Evolutionary conservation across 805 yeast species (phyloP).

Genomic region (Kuraishia hungarica): DNA sequence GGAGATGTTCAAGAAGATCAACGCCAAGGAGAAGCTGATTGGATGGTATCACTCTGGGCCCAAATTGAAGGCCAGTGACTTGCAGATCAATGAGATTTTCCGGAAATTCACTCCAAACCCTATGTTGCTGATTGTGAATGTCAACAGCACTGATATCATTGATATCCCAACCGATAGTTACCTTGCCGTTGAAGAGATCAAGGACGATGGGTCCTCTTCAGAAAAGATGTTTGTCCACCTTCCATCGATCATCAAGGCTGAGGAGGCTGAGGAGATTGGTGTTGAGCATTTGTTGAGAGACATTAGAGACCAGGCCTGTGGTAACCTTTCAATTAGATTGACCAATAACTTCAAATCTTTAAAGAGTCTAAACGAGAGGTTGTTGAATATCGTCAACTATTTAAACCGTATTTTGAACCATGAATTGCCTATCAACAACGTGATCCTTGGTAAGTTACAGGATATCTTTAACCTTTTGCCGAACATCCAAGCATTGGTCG

Average conservation of each 20-base stretch:
- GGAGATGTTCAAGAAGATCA: constrained; percentile 95
- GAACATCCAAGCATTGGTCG: constrained; percentile 30
- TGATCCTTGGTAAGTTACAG: constrained; percentile 85
- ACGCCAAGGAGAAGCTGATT: constrained; percentile 89
- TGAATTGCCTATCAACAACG: constrained; percentile 80
- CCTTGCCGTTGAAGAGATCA: constrained; percentile 87
- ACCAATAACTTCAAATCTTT: constrained; percentile 86
- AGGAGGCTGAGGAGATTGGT: constrained; percentile 98
- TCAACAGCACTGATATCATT: constrained; percentile 64
- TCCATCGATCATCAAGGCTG: constrained; percentile 90
- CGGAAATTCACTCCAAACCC: constrained; percentile 78
- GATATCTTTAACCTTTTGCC: constrained; percentile 92
- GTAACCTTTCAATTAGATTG: constrained; percentile 76
- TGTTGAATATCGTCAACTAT: constrained; percentile 70
- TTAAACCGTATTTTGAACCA: constrained; percentile 64
- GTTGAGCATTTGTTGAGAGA: constrained; percentile 94
- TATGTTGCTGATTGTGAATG: constrained; percentile 82
- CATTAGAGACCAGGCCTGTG: constrained; percentile 94
- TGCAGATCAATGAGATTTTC: constrained; percentile 85
- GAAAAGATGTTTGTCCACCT: constrained; percentile 90
- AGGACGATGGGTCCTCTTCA: constrained; percentile 90
- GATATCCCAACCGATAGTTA: constrained; percentile 97
- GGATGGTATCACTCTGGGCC: constrained; percentile 99
- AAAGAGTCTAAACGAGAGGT: constrained; percentile 73
- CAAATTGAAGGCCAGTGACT: constrained; percentile 76